A percentile compares a stretch with the other conserved stretches of the same genome.
Evolutionary conservation across 2,329 filamentous ascomycete genomes (phyloP).

Genomic region (Colletotrichum somersetense): DNA sequence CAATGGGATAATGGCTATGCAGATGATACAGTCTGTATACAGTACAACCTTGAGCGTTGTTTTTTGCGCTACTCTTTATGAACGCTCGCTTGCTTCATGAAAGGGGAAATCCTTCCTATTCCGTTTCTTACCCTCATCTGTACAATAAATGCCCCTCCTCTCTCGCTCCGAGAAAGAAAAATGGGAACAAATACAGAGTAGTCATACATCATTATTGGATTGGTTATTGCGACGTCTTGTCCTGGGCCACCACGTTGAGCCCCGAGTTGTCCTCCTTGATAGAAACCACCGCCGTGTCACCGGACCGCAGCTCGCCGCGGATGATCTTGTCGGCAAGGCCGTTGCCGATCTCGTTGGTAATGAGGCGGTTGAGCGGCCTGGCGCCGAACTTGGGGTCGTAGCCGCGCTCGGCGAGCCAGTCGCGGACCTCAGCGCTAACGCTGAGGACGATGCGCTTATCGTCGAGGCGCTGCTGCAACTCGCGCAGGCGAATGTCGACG

Average conservation of each 20-base stretch:
- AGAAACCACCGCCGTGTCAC: conserved; percentile 78
- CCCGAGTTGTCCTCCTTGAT: conserved; percentile 73
- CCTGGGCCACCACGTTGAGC: conserved; percentile 60
- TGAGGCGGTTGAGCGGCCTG: conserved; percentile 89
- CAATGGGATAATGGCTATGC: neutral
- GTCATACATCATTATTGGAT: conserved; percentile 16
- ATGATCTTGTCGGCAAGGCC: conserved; percentile 93
- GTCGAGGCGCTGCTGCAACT: conserved; percentile 85
- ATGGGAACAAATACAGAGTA: neutral
- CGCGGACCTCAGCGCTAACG: conserved; percentile 78
- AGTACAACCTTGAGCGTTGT: neutral
- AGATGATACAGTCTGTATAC: conserved; percentile 2
- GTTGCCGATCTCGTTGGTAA: conserved; percentile 91
- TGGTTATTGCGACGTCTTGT: neutral
- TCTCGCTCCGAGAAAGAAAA: neutral
- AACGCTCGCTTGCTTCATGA: conserved; percentile 22
- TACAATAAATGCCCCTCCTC: neutral
- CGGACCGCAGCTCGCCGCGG: conserved; percentile 81
- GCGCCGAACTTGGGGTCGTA: conserved; percentile 95
- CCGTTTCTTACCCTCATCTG: neutral
- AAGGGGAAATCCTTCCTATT: conserved; percentile 11
- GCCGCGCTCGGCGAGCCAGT: conserved; percentile 89
- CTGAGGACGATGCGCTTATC: conserved; percentile 85
- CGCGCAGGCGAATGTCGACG: conserved; percentile 89
- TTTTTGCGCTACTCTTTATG: neutral